Conservation (phyloP, 306 rosid species). For the Rosa multiflora region DNA sequence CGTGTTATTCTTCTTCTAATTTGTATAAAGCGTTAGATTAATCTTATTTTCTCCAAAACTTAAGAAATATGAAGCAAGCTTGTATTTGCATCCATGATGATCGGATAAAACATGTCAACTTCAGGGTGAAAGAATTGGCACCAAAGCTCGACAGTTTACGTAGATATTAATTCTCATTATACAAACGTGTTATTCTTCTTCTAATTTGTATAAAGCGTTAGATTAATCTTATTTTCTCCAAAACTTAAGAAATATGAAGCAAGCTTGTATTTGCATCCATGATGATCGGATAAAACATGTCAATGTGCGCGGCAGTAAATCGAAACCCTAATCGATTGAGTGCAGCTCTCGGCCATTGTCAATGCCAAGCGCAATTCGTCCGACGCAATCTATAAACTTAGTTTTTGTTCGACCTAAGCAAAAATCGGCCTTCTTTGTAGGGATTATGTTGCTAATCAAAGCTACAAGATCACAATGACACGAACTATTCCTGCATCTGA, state of each 20-base stretch:
- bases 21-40: too few relatives aligned
- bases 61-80: too few relatives aligned
- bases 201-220: too few relatives aligned
- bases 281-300: neutral
- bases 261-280: neutral
- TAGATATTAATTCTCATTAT: too few relatives aligned
- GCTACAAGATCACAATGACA: neutral
- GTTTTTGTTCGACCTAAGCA: neutral
- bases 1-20: too few relatives aligned
- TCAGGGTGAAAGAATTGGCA: too few relatives aligned
- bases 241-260: neutral
- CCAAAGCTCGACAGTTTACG: too few relatives aligned
- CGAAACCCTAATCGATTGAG: neutral
- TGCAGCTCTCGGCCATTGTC: neutral
- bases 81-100: too few relatives aligned
- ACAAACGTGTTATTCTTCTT: too few relatives aligned
- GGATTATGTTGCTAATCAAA: slow-evolving; percentile 20
- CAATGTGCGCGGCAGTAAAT: neutral
- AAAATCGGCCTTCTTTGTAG: neutral
- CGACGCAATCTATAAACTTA: neutral
- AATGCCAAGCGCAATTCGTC: neutral
- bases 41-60: too few relatives aligned
- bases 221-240: neutral
- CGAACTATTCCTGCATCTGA: neutral
- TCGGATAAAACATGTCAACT: too few relatives aligned